Base-by-base conservation (phyloP, 169 alveolate species). In the Toxoplasma gondii region DNA sequence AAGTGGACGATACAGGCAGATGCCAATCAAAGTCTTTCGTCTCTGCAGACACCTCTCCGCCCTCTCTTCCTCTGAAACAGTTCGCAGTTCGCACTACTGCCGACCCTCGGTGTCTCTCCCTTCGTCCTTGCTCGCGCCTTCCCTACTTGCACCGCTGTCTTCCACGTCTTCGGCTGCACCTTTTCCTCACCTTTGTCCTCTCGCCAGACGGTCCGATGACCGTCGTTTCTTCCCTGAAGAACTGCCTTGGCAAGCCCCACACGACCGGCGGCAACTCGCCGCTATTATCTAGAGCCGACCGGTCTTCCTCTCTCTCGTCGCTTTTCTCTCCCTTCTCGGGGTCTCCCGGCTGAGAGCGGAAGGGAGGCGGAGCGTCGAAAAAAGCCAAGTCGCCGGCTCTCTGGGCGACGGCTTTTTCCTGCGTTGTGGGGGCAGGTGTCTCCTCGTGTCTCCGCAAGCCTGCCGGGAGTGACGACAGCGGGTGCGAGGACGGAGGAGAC, bases 201-300 rank as follows among this genome's bases (percentile, higher is more conserved):
- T 90, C 93, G 39, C 88, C 87, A n/a, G 38, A 27, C 34, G 88
- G 93, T 27, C 81, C 87, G 0, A 70, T 12, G 36, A 90, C 69
- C 12, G 67, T 31, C 29, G 39, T 12, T 38, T 90, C 93, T 45
- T 90, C 93, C 39, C 93, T 29, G 49, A 36, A 90, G 54, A 90
- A 78, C 45, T 90, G 93, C 38, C 88, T 22, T 31, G 93, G 93
- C 93, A 90, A 74, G 31, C 93, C 93, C 93, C 93, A 90, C 7
- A 39, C 27, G n/a, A 90, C 93, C 10, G 45, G 93, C 45, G 87
- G 88, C 44, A 38, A 78, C 49, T 49, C 58, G 58, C 22, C 58
- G n/a, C n/a, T 41, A 44, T 54, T 16, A 9, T 69, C 41, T 69
- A 10, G 34, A 29, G 41, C 4, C 38, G 24, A 29, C 22, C 44